Evolutionary conservation across 805 yeast species (phyloP).

Genomic region (Teunomyces stri): DNA sequence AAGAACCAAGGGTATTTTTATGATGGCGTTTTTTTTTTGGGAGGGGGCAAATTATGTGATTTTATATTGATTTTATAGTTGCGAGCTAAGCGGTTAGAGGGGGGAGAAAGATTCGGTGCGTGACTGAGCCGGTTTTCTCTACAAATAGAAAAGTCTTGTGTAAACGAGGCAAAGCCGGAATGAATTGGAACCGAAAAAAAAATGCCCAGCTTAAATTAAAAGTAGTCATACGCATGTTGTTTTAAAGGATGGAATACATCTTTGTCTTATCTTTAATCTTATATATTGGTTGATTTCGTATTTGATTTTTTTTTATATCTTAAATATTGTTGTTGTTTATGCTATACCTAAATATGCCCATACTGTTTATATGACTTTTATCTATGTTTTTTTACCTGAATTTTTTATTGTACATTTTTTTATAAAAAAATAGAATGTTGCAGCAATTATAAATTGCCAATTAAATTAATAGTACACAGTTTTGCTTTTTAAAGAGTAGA

Average conservation of each 20-base stretch:
- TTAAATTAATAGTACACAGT: not conserved
- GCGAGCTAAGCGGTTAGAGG: not conserved
- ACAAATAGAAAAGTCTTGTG: not conserved
- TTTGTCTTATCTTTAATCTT: not conserved
- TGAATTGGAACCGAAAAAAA: not conserved
- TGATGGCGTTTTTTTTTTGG: not conserved
- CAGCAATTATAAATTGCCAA: not conserved
- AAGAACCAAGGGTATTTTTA: not conserved
- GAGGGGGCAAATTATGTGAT: not conserved
- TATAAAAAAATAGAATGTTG: no score
- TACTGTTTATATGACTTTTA: no score
- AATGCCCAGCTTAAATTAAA: not conserved
- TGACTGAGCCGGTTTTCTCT: not conserved
- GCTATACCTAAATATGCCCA: no score
- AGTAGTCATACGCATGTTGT: conserved; percentile 15
- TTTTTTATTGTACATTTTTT: no score
- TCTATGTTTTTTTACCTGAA: no score
- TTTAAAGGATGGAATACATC: not conserved
- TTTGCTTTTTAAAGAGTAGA: no score
- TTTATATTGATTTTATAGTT: not conserved
- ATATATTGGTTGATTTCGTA: no score
- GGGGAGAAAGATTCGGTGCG: not conserved
- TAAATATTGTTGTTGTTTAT: no score
- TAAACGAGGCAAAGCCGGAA: not conserved
- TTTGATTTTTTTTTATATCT: no score